These are phyloP conservation scores for Melaleuca alternifolia DNA, from an alignment of 345 rosid species.

Conservation along the genomic window DNA sequence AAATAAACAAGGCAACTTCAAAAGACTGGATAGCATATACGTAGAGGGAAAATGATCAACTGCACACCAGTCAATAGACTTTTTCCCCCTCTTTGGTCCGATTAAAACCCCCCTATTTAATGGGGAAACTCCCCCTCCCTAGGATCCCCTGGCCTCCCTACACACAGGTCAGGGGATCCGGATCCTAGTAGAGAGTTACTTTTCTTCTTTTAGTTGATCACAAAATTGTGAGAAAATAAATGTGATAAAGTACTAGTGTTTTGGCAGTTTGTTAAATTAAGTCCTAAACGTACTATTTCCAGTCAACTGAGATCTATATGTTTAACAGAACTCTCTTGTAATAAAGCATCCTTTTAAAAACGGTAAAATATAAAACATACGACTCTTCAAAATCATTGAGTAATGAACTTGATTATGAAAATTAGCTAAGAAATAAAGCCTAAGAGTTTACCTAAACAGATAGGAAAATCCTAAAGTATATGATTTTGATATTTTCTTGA, in stretches of 20 bases:
- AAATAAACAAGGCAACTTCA: not conserved
- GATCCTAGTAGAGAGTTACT: not conserved
- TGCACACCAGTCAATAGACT: no score
- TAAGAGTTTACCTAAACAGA: no score
- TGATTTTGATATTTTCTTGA: no score
- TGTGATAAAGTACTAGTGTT: not conserved
- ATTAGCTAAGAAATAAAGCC: no score
- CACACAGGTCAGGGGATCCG: no score
- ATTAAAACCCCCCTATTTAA: no score
- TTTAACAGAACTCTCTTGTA: not conserved
- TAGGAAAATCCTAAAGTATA: no score
- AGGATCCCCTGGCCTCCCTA: no score
- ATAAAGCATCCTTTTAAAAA: not conserved
- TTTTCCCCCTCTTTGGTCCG: no score
- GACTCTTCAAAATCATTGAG: not conserved
- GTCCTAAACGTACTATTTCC: not conserved
- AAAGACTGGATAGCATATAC: not conserved
- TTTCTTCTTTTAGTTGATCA: not conserved
- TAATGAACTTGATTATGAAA: not conserved
- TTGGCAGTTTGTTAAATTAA: no score
- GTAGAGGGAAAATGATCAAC: no score
- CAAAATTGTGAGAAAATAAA: not conserved
- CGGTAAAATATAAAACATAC: not conserved
- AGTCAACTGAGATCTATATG: not conserved
- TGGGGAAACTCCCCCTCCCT: no score